Evolutionary conservation across 2,329 filamentous ascomycete species (phyloP), one percentile per base, ranked within the genome.

Genomic region (Venturia effusa): DNA sequence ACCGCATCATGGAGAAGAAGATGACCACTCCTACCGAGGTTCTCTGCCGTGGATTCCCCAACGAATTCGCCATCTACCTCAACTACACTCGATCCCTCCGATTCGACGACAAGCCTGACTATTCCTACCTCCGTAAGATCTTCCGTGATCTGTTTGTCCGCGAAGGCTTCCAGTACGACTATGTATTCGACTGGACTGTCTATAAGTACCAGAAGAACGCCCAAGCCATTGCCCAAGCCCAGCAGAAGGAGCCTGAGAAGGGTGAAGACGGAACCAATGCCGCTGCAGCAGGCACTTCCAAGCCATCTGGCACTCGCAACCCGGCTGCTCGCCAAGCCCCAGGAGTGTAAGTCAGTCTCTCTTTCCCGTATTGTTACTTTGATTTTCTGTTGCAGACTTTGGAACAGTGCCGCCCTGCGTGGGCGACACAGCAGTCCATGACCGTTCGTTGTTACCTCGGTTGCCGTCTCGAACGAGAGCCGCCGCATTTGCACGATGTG

Each of bases 1-100:
- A 99, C 80, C 87, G 93, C 69, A 99, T 99, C 81, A 97, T 97
- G 93, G 94, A 99, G 84, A 99, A 99, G 88, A 99, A 99, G 90
- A 97, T 97, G 94, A 99, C 94, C 17, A 99, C 94, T 3, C 92
- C 94, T 10, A 97, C 93, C 71, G 93, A 99, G 80, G 92, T 97
- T 60, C 90, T 99, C 61, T 99, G 94, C 87, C 92, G 93, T 77
- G 94, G 94, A 70, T 97, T 99, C 83, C 94, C 94, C 71, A 97
- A 97, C 78, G 94, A 99, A 81, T 99, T 99, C 72, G 92, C 93
- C 81, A 97, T 97, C 78, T 99, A 99, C 79, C 85, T 99, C 68
- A 97, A 97, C 88, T 97, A 99, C 84, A 97, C 93, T 63, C 90
- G 94, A 67, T 97, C 92, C 64, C 90, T 99, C 69, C 92, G 94